Evolutionary conservation across 805 yeast species (phyloP), one percentile per base, ranked within the genome.

Genomic region (Ogataea thermomethanolica): DNA sequence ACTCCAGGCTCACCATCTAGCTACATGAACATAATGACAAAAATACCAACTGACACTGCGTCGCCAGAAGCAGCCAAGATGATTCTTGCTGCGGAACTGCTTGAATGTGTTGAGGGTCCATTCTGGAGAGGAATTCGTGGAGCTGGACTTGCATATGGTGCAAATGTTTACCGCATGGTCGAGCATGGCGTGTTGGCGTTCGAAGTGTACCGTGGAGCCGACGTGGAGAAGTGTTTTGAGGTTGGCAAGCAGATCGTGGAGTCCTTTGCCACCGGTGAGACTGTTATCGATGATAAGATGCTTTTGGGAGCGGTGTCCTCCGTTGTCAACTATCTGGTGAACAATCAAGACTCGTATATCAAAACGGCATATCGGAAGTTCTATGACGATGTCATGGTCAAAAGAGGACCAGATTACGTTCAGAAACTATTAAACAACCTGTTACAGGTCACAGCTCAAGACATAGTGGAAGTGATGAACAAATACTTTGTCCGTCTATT

Each of bases 71-170:
- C 80, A 23, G 79, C 84, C 37, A 82, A 81, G 20, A 70, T 91
- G 29, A 73, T 82, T 0, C 71, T 90, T 21, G 86, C 89, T 6
- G 73, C 83, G 6, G 89, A 84, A 40, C 84, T 80, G 53, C 67
- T 93, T 41, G 84, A 82, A 49, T 84, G 88, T 26, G 88, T 87
- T 13, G 99, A 93, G 61, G 99, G 99, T 3, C 99, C 98, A 25
- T 82, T 91, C 48, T 91, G 98, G 97, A 76, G 87, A 54, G 96
- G 95, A 41, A 85, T 93, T 25, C 77, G 99, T 64, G 99, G 99
- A 29, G 74, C 89, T 1, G 99, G 99, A 2, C 67, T 86, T 30
- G 97, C 97, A 0, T 93, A 93, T 60, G 97, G 96, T 27, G 93
- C 91, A 1, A 70, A 67, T 39, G 69, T 87, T 50, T 56, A 70